Evolutionary conservation across 163 green algal species (phyloP).

Genomic region (Volvox carteri): DNA sequence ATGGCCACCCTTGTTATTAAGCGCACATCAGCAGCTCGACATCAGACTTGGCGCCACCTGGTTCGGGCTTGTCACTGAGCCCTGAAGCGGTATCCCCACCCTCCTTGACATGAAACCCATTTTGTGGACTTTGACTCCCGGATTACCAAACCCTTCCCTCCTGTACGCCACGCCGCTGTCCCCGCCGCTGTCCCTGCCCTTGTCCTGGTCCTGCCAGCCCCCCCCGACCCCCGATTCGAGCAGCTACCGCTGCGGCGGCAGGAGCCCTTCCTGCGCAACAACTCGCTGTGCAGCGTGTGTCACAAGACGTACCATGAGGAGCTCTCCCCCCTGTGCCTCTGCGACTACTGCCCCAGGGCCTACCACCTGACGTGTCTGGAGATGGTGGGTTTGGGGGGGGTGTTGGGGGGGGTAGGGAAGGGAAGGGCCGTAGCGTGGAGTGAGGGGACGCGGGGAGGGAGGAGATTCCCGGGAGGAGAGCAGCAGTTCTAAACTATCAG

Average conservation of each 20-base stretch:
- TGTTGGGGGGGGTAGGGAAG: neutral
- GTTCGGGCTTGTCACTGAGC: too few species aligned
- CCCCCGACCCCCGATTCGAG: conserved; percentile 36
- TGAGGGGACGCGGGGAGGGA: too few species aligned
- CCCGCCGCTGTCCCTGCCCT: neutral
- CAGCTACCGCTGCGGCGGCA: conserved; percentile 2
- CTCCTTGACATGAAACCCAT: too few species aligned
- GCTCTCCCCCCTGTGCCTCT: conserved; percentile 80
- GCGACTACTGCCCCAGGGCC: conserved; percentile 84
- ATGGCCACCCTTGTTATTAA: too few species aligned
- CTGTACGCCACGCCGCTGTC: neutral
- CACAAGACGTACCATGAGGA: conserved; percentile 67
- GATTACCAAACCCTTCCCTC: neutral
- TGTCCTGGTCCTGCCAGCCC: neutral
- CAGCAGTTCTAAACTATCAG: too few species aligned
- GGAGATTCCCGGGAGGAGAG: too few species aligned
- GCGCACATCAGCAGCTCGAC: too few species aligned
- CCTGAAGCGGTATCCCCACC: too few species aligned
- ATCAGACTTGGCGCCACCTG: too few species aligned
- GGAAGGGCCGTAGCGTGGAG: too few species aligned
- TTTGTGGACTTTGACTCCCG: too few species aligned
- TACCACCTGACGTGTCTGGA: conserved; percentile 75
- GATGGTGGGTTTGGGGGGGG: conserved; percentile 30
- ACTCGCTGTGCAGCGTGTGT: neutral
- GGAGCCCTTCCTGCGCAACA: conserved; percentile 36